Base-by-base conservation (phyloP, 371 early-diverging fungal genomes). In the Zancudomyces culisetae region DNA sequence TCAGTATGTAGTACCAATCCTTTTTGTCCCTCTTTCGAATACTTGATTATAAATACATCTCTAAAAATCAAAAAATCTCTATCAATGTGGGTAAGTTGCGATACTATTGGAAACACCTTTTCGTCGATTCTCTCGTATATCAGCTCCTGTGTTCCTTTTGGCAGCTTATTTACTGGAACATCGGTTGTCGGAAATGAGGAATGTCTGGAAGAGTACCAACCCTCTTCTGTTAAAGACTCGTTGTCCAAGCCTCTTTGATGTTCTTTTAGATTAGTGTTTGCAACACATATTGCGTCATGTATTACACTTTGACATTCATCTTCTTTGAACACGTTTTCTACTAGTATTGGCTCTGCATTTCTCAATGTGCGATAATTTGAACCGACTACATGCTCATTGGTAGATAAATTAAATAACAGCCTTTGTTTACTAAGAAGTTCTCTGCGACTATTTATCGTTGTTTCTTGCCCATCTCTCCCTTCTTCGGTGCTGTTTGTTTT, bases 31-130 rank as follows among this genome's bases (percentile, higher is more conserved):
- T 59, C 55, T 20, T 65, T 61, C 1, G 62, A 45, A 49, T 76
- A 76, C 42, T 72, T 67, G 2, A 76, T 66, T 0, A 77, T 29
- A 53, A 79, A 79, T 1, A 79, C 50, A 52, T 79, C 79, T 22
- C 77, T 57, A 42, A 76, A 77, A 20, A 47, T 68, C 21, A 78
- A 57, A 43, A 71, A 71, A 0, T 54, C 49, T 2, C 39, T 27
- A 6, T 22, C 23, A 29, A 62, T 62, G 1, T 56, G 55, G 42
- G 48, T 74, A 6, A 18, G 15, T 24, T 48, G 27, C n/a, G 48
- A 48, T 26, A 48, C 26, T 8, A 48, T 26, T 24, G 22, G 22
- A 18, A 26, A 6, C 2, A 48, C 4, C 12, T 26, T 27, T 2
- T 48, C 12, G 20, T 48, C 10, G 13, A 48, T 22, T 19, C 18